Evolutionary conservation across 116 monocot species (phyloP).

Genomic region (Trichopus zeylanicus): DNA sequence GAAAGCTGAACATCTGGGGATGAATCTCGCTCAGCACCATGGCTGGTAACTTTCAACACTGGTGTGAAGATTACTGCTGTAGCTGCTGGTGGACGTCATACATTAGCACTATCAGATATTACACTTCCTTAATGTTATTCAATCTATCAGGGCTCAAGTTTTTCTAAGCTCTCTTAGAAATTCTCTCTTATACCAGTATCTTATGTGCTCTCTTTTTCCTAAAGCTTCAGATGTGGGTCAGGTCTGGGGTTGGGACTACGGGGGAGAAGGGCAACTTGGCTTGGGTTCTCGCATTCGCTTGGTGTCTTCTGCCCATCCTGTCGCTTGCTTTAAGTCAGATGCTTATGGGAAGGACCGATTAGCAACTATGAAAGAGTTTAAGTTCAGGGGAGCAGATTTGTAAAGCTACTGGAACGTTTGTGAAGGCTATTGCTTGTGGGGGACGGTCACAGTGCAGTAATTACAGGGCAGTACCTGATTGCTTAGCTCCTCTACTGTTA

Average conservation of each 20-base stretch:
- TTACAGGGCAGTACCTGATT: conserved; percentile 61
- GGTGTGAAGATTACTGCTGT: conserved; percentile 62
- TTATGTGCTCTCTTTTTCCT: conserved; percentile 23
- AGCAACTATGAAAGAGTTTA: conserved; percentile 26
- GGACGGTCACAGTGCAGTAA: conserved; percentile 91
- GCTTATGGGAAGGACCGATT: conserved; percentile 41
- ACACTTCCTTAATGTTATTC: neutral
- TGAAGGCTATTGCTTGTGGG: conserved; percentile 95
- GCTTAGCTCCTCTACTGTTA: neutral
- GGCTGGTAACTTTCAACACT: conserved; percentile 61
- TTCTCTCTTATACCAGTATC: neutral
- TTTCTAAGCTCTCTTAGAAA: neutral
- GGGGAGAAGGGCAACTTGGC: conserved; percentile 98
- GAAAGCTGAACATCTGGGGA: conserved; percentile 69
- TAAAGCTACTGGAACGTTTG: conserved; percentile 43
- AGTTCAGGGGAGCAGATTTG: conserved; percentile 27
- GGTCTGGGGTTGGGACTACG: conserved; percentile 99
- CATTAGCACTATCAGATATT: conserved; percentile 90
- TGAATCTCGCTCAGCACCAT: conserved; percentile 71
- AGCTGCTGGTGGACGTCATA: conserved; percentile 96
- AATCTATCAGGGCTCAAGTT: neutral
- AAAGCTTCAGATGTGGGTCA: conserved; percentile 91
- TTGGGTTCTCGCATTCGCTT: conserved; percentile 81
- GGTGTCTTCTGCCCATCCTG: conserved; percentile 82
- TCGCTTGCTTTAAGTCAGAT: conserved; percentile 72